Evolutionary conservation across 2,329 filamentous ascomycete species (phyloP).

Genomic region (Curvularia sp.): DNA sequence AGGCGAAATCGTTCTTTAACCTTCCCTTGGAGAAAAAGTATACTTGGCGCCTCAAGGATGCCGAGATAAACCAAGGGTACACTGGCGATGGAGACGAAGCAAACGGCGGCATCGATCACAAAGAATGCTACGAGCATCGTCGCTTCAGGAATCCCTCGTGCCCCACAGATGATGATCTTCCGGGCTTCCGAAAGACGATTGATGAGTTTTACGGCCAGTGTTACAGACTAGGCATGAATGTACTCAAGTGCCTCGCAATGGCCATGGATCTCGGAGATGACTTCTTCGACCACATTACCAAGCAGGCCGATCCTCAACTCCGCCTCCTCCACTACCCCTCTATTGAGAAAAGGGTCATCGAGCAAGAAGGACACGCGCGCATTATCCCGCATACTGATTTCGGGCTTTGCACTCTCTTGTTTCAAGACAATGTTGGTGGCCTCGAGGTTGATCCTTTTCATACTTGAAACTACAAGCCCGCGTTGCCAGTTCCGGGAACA

Average conservation of each 20-base stretch:
- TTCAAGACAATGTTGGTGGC: constrained; percentile 49
- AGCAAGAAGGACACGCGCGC: constrained; percentile 33
- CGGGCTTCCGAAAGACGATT: constrained; percentile 33
- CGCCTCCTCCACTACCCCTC: constrained; percentile 40
- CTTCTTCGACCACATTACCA: constrained; percentile 37
- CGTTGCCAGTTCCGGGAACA: constrained; percentile 32
- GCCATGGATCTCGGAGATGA: constrained; percentile 35
- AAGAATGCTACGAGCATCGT: constrained; percentile 38
- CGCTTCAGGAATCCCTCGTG: constrained; percentile 31
- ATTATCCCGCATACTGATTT: constrained; percentile 45
- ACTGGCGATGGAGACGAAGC: constrained; percentile 47
- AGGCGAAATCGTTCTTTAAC: constrained; percentile 47
- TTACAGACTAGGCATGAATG: constrained; percentile 29
- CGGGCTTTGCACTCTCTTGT: constrained; percentile 48
- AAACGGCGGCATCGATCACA: constrained; percentile 40
- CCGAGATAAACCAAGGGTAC: constrained; percentile 51
- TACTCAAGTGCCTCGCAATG: constrained; percentile 37
- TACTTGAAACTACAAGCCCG: constrained; percentile 34
- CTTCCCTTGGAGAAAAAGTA: constrained; percentile 44
- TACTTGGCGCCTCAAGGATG: constrained; percentile 48
- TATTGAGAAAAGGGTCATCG: constrained; percentile 30
- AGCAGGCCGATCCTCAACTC: constrained; percentile 34
- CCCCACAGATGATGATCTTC: constrained; percentile 28
- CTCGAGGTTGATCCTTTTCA: constrained; percentile 47
- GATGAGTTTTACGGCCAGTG: constrained; percentile 36